Conservation (phyloP, 345 rosid species). For the Hypericum androsaemum region DNA sequence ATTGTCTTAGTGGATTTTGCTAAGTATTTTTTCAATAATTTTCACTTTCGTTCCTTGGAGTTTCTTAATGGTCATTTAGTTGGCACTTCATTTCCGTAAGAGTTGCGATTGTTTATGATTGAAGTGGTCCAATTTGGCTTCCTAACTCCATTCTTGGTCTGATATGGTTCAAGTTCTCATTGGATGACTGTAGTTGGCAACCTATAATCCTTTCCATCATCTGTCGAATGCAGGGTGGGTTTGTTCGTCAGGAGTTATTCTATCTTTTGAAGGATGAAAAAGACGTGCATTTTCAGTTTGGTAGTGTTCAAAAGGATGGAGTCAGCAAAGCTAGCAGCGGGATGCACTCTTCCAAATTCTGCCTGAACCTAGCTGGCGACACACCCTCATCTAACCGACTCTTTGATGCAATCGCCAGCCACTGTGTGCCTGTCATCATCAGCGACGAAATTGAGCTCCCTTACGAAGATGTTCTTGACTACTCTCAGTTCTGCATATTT, state of each 20-base stretch:
- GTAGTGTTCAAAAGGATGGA: constrained; percentile 65
- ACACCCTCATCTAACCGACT: constrained; percentile 97
- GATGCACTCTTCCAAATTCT: constrained; percentile 80
- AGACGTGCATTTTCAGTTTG: constrained; percentile 79
- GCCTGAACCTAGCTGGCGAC: constrained; percentile 94
- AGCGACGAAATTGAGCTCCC: constrained; percentile 96
- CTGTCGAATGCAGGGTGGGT: constrained; percentile 55
- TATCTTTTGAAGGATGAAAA: constrained; percentile 67
- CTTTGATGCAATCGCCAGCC: constrained; percentile 91
- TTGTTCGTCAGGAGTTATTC: constrained; percentile 68
- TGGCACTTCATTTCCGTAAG: too few relatives aligned
- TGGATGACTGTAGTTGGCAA: not conserved
- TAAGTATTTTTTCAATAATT: too few relatives aligned
- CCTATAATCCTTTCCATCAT: constrained; percentile 2
- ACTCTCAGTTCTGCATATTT: constrained; percentile 78
- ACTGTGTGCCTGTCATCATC: constrained; percentile 82
- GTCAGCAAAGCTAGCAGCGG: constrained; percentile 56
- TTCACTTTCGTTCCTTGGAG: too few relatives aligned
- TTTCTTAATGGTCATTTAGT: too few relatives aligned
- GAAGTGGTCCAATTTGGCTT: too few relatives aligned
- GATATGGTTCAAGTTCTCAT: too few relatives aligned
- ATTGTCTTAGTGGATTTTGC: too few relatives aligned
- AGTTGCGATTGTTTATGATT: too few relatives aligned
- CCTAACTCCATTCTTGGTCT: too few relatives aligned
- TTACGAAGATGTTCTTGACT: constrained; percentile 78